Base-by-base conservation (phyloP, 225 moss, liverwort and hornwort species). In the Sphagnum tenellum region DNA sequence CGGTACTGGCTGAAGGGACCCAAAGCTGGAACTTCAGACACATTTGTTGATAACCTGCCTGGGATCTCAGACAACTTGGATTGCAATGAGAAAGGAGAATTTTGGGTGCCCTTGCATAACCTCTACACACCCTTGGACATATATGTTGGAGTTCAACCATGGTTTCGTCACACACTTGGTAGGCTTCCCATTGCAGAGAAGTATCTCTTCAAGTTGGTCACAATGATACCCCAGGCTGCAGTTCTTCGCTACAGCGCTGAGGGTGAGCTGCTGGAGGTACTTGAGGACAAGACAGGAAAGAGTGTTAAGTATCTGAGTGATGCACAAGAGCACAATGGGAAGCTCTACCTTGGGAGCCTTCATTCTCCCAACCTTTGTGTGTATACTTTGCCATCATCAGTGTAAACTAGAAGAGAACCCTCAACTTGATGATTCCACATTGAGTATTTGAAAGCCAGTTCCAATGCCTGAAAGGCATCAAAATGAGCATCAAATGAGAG, bases 1-100 rank as follows among this genome's bases (percentile, higher is more conserved):
- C 86, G 86, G 59, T 85, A 85, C 70, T 96, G 92, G 96, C 70
- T 90, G 70, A 90, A 90, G 73, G 96, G 96, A 48, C 76, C 75
- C 12, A 88, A 92, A 56, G 92, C 89, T 61, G 95, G 86, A 64
- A 83, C 82, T 0, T 51, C 75, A 3, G 92, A 98, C 67, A 64
- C 78, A 64, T 92, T 90, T 70, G 87, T 76, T 1, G 83, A 81
- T 60, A 29, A 29, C 29, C 59, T 92, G 46, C 81, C 92, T 7
- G 90, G 87, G 5, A 82, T 74, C 51, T 82, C 92, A 3, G 90
- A 92, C 77, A 96, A 96, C 56, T 78, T 98, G 61, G 82, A 90
- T 49, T 78, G 88, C 54, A 92, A 86, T 69, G 70, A 78, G 0
- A 78, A 81, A 1, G 96, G 92, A n/a, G 92, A 98, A 57, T 92